Evolutionary conservation across 352 stramenopile species (phyloP).

Genomic region (Phytophthora constricta): DNA sequence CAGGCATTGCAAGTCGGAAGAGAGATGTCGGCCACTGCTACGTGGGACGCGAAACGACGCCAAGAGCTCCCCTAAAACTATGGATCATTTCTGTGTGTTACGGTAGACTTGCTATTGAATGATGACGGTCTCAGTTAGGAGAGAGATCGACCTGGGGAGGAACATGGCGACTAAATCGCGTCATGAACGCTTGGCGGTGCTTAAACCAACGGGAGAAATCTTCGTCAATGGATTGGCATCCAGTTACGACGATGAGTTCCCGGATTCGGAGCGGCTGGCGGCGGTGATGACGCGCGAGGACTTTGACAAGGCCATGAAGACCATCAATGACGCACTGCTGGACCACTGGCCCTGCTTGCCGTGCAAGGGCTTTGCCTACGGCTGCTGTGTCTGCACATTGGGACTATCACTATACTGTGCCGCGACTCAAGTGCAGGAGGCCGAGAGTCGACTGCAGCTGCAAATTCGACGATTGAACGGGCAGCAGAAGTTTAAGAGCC

Average conservation of each 20-base stretch:
- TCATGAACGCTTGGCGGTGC: slow-evolving; percentile 47
- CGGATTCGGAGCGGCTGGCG: slow-evolving; percentile 44
- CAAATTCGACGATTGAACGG: slow-evolving; percentile 80
- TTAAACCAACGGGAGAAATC: slow-evolving; percentile 71
- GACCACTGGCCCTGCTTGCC: slow-evolving; percentile 89
- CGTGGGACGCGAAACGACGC: slow-evolving; percentile 33
- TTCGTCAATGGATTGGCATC: slow-evolving; percentile 84
- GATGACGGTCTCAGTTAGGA: slow-evolving; percentile 16
- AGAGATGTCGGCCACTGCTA: neutral
- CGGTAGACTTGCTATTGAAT: neutral
- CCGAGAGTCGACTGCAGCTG: slow-evolving; percentile 63
- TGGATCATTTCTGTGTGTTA: slow-evolving; percentile 1
- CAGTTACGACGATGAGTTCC: slow-evolving; percentile 80
- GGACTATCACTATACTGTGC: slow-evolving; percentile 86
- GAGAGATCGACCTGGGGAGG: neutral
- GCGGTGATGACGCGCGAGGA: slow-evolving; percentile 66
- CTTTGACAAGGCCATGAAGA: slow-evolving; percentile 63
- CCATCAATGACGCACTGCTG: slow-evolving; percentile 83
- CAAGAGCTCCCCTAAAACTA: slow-evolving; percentile 5
- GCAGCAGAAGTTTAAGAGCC: slow-evolving; percentile 61
- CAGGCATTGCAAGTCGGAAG: slow-evolving; percentile 9
- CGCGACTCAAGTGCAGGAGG: slow-evolving; percentile 73
- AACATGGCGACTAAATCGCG: slow-evolving; percentile 25
- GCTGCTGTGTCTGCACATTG: slow-evolving; percentile 84
- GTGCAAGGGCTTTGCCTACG: slow-evolving; percentile 80